Base-by-base conservation (phyloP, 78 protist species). In the Guillardia theta region DNA sequence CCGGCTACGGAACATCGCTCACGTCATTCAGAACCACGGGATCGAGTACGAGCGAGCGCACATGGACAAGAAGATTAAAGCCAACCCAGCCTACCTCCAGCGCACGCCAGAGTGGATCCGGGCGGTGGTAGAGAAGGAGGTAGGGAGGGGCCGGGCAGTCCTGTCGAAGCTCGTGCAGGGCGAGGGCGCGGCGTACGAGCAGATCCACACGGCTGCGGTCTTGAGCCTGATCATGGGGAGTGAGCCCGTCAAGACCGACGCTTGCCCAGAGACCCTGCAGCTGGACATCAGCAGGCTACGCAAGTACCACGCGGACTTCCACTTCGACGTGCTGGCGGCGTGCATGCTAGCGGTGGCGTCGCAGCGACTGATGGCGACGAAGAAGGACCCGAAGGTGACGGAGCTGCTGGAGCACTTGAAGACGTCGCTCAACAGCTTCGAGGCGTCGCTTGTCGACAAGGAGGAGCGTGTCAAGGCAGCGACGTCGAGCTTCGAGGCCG, bases 31-130 rank as follows among this genome's bases (percentile, higher is more conserved):
- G 41, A 22, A 10, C 22, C 87, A 70, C 87, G 87, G 87, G 47
- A 43, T 70, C 41, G 87, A 70, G 87, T 70, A 70, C 41, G 87
- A 70, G 87, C 70, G 70, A 24, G 70, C 70, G 27, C 70, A 58
- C 70, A 58, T 30, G 70, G 39, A 58, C 39, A 58, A 58, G 70
- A 24, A 30, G 39, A 24, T 58, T 30, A 24, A 30, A 30, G 70
- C 21, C 4, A 24, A 58, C 4, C 39, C 27, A 24, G 70, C 70
- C 70, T 30, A 6, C 70, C 70, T 58, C 39, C 27, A 58, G 70
- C 70, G 70, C 70, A 58, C 70, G 21, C 39, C 27, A 30, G 27
- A 24, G 21, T 58, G 70, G 70, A 24, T 58, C 39, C 21, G 27
- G 70, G 70, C 70, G 70, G 70, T 30, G 70, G 70, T 58, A 30